phyloP scores from a whole-genome alignment of 805 yeast species.

The Hanseniaspora occidentalis region DNA sequence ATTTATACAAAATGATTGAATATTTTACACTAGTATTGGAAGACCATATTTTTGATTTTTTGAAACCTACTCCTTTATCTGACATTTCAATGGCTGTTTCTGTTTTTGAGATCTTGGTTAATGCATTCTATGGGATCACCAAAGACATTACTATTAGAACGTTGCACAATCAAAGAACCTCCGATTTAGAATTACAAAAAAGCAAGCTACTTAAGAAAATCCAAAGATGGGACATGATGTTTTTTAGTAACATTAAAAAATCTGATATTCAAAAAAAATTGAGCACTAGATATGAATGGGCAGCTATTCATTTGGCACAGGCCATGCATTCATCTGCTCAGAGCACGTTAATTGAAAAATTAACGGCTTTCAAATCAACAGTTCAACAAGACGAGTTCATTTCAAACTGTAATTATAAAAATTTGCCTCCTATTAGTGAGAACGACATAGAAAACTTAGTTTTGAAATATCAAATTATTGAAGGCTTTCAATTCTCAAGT shows the following conservation, averaged over 20 bases:
- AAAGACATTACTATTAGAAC: slow-evolving; percentile 20
- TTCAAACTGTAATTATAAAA: not conserved
- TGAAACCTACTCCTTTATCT: slow-evolving; percentile 6
- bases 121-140: slow-evolving; percentile 27
- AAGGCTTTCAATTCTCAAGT: not conserved
- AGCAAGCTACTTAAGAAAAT: slow-evolving; percentile 34
- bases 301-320: slow-evolving; percentile 8
- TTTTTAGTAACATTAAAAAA: slow-evolving; percentile 19
- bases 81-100: slow-evolving; percentile 21
- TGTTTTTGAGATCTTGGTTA: slow-evolving; percentile 35
- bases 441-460: not conserved
- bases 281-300: slow-evolving; percentile 36
- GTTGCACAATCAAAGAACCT: slow-evolving; percentile 19
- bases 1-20: slow-evolving; percentile 24
- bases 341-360: too few species aligned
- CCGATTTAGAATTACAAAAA: slow-evolving; percentile 28
- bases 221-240: slow-evolving; percentile 33
- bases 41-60: slow-evolving; percentile 13
- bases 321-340: too few species aligned
- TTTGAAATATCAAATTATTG: not conserved
- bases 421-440: not conserved
- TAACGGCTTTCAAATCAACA: not conserved
- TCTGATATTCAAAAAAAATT: slow-evolving; percentile 6
- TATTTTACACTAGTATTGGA: slow-evolving; percentile 22
- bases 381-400: not conserved